Evolutionary conservation across 345 rosid genomes (phyloP).

Genomic region (Cardiospermum halicacabum): DNA sequence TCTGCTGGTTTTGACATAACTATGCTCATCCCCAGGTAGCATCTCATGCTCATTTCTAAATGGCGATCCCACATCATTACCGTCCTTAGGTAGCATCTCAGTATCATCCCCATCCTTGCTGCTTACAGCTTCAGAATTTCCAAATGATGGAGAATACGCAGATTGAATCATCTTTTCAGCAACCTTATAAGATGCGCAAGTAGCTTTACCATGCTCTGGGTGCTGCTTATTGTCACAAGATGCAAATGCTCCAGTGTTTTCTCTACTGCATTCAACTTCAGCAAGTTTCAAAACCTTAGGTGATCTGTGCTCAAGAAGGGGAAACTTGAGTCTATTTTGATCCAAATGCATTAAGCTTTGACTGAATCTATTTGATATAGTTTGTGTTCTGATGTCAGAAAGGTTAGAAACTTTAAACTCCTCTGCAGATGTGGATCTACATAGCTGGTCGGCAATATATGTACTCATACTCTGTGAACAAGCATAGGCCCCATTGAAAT

Average conservation of each 20-base stretch:
- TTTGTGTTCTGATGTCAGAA: neutral
- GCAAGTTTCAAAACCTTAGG: neutral
- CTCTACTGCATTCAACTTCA: neutral
- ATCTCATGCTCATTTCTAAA: conserved; percentile 2
- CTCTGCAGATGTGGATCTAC: neutral
- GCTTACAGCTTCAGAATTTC: neutral
- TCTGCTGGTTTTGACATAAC: neutral
- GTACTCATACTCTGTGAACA: neutral
- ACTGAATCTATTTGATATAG: neutral
- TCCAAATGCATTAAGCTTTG: conserved; percentile 1
- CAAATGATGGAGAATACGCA: neutral
- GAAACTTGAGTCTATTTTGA: neutral
- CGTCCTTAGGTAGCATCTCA: too few relatives aligned
- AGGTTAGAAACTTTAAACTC: neutral
- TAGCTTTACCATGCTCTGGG: neutral
- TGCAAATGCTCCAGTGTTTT: neutral
- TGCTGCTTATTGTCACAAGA: neutral
- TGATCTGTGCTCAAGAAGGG: neutral
- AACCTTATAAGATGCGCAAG: neutral
- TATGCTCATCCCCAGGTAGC: neutral
- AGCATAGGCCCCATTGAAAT: neutral
- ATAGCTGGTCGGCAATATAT: neutral
- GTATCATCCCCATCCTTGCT: too few relatives aligned
- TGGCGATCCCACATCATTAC: neutral
- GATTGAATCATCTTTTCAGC: conserved; percentile 4